Percentiles rank a stretch among this genome's conserved stretches.
These are phyloP conservation scores for Dorcoceras hygrometricum DNA, from an alignment of 257 asterid genomes.

Conservation along the genomic window DNA sequence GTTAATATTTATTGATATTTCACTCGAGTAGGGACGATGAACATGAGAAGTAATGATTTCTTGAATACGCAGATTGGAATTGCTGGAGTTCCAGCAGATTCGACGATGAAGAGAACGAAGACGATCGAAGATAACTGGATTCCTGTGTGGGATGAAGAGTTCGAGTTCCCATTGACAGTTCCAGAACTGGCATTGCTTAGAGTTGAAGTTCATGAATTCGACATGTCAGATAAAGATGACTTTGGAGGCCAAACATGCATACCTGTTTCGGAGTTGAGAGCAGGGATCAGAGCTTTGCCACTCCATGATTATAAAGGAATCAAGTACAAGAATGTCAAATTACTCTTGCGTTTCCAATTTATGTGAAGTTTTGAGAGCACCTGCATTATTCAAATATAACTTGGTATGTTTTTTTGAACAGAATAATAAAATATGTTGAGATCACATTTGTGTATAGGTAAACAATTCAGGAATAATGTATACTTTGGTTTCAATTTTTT, in stretches of 20 bases:
- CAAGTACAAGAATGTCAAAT: constrained; percentile 41
- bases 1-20: too few species aligned
- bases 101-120: constrained; percentile 32
- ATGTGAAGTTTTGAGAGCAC: constrained; percentile 7
- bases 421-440: neutral
- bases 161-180: constrained; percentile 39
- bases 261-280: constrained; percentile 46
- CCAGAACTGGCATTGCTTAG: constrained; percentile 50
- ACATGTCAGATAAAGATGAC: constrained; percentile 43
- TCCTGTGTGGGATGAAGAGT: constrained; percentile 46
- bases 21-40: too few species aligned
- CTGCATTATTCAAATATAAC: neutral
- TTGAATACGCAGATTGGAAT: constrained; percentile 38
- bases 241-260: constrained; percentile 55
- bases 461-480: too few species aligned
- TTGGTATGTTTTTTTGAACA: too few species aligned
- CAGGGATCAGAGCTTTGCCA: constrained; percentile 40
- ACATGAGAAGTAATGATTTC: neutral
- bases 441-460: too few species aligned
- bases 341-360: constrained; percentile 40
- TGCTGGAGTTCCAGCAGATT: constrained; percentile 46
- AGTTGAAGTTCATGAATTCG: constrained; percentile 49
- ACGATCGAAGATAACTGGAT: constrained; percentile 45
- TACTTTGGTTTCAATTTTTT: too few species aligned
- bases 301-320: constrained; percentile 40